Evolutionary conservation across 805 yeast species (phyloP), one percentile per base, ranked within the genome.

Genomic region (Kuraishia floccosa): DNA sequence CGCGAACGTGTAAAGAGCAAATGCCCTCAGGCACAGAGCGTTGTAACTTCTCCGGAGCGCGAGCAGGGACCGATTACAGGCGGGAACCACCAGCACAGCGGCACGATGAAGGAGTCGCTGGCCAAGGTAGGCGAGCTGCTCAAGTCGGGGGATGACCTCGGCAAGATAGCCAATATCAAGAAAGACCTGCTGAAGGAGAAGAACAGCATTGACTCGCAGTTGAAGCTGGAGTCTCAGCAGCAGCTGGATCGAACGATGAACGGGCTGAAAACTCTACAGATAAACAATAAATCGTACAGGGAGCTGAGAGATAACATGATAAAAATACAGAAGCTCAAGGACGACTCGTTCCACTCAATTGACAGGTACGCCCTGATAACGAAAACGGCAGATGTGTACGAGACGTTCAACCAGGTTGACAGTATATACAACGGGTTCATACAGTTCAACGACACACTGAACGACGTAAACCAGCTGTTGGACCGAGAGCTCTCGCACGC

Each of bases 341-440:
- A 54, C n/a, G 76, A 72, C 17, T 71, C 79, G 13, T 62, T 68
- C 18, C 60, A 69, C 8, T 63, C 77, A 6, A 76, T 83, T 15
- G 63, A 67, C 14, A 70, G 77, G 33, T 86, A 83, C 50, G 79
- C 72, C 30, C 60, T 79, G 24, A 76, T 87, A 29, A 70, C 73
- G 46, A 64, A 67, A 36, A 71, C 85, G 37, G 72, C 93, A 1
- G 61, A 60, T 17, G 67, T 80, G 4, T 76, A 82, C 49, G 80
- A 78, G 40, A 79, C 77, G 40, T 75, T 89, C 49, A 70, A 66
- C 30, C 78, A 75, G 41, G 82, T 84, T 6, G 72, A 76, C 25
- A 56, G 62, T 39, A 71, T 86, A 19, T 75, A 76, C 37, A 61
- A 66, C 24, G 79, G 71, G 37, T 77, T 87, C 36, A 53, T 68